Evolutionary conservation across 257 asterid species (phyloP), one percentile per base, ranked within the genome.

Genomic region (Ophiorrhiza pumila): DNA sequence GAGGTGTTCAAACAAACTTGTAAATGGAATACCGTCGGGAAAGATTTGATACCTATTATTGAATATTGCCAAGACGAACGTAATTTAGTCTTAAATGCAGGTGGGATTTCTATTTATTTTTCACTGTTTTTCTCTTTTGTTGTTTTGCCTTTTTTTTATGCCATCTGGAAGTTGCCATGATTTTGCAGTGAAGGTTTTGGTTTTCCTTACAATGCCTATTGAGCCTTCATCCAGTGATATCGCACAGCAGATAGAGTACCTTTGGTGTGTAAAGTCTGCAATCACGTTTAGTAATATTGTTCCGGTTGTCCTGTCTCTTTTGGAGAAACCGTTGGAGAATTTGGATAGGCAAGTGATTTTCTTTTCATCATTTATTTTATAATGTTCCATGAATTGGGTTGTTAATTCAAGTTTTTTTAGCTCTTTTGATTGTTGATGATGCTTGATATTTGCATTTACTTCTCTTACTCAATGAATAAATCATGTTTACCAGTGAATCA

Each of bases 1-100:
- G 97, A 92, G 27, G 98, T 95, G 79, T 95, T 95, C 84, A 94
- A 88, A 87, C 98, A 91, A 82, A 71, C 90, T 37, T 94, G 97
- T 78, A 91, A 86, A 80, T 94, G 99, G 99, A 90, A 91, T 43
- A 86, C 71, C 4, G 87, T 83, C 50, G 87, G 88, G 17, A 87
- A 87, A 74, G 89, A 95, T 78, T 78, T 95, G 85, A 76, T 95
- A 60, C 99, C 99, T 39, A 95, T 95, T 50, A 85, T 91, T 20
- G 91, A 88, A 64, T 78, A 71, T 73, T 89, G 75, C 63, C 93
- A 85, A 37, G 97, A 92, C 29, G 98, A 95, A 61, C 93, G 90
- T 17, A 89, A 72, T 81, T 81, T 95, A 82, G 91, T 95, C 76
- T 65, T 95, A 64, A 87, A 86, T 85, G 78, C 99, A 74, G 98